Percentiles rank a stretch among this genome's conserved stretches.
Conservation (phyloP, 148 eudicot species). For the Oxyria digyna region DNA sequence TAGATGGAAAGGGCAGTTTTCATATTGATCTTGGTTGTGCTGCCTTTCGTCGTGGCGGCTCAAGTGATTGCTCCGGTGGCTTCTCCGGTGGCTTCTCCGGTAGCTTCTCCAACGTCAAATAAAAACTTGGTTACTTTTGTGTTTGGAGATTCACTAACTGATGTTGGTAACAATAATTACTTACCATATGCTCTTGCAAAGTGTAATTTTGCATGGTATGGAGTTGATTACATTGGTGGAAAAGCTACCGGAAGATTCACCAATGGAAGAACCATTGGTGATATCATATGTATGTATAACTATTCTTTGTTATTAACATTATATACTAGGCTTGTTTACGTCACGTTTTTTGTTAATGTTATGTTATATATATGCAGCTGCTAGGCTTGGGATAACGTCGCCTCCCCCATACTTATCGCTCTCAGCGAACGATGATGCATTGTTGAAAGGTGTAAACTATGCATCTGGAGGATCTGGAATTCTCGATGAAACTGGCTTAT, state of each 20-base stretch:
- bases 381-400: slow-evolving; percentile 56
- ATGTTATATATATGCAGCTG: slow-evolving; percentile 37
- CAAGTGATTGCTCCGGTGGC: not conserved
- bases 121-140: slow-evolving; percentile 37
- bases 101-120: slow-evolving; percentile 9
- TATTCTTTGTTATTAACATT: not conserved
- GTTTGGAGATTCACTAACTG: slow-evolving; percentile 95
- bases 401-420: slow-evolving; percentile 84
- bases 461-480: slow-evolving; percentile 98
- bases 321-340: not conserved
- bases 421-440: slow-evolving; percentile 39
- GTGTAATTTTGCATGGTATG: slow-evolving; percentile 70
- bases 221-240: slow-evolving; percentile 60
- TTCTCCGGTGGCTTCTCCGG: not conserved
- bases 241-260: slow-evolving; percentile 82
- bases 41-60: slow-evolving; percentile 8
- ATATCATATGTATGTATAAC: slow-evolving; percentile 46
- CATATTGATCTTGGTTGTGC: not conserved
- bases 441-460: slow-evolving; percentile 76
- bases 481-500: slow-evolving; percentile 83
- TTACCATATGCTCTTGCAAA: slow-evolving; percentile 65
- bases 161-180: slow-evolving; percentile 86
- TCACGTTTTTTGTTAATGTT: no score
- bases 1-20: not conserved
- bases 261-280: slow-evolving; percentile 87